These are phyloP conservation scores for Rhizophora apiculata DNA, from an alignment of 345 rosid species.

Conservation along the genomic window DNA sequence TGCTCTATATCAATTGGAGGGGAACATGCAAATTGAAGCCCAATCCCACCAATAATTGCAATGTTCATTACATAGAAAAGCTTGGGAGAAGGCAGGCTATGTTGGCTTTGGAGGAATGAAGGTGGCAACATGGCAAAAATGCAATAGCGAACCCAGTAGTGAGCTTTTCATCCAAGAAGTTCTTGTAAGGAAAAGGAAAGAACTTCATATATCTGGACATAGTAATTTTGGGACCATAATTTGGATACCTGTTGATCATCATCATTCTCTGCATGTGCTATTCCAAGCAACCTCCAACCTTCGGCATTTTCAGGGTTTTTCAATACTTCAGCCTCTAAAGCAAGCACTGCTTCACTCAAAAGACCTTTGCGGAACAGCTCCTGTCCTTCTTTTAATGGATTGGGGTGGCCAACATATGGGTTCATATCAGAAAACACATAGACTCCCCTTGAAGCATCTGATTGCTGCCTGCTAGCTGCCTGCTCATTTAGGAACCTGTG, in stretches of 20 bases:
- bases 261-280: slow-evolving; percentile 97
- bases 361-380: slow-evolving; percentile 97
- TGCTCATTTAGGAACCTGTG: slow-evolving; percentile 71
- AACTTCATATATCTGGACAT: slow-evolving; percentile 1
- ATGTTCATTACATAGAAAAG: neutral
- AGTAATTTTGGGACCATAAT: neutral
- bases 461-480: slow-evolving; percentile 53
- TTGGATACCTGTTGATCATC: slow-evolving; percentile 90
- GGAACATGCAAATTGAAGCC: neutral
- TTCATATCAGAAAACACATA: slow-evolving; percentile 98
- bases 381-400: slow-evolving; percentile 94
- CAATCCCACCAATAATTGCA: neutral
- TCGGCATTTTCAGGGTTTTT: slow-evolving; percentile 96
- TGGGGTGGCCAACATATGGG: slow-evolving; percentile 97
- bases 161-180: neutral
- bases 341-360: slow-evolving; percentile 98
- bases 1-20: too few relatives aligned
- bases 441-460: slow-evolving; percentile 73
- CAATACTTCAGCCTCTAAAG: slow-evolving; percentile 98
- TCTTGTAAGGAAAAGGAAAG: neutral
- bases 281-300: slow-evolving; percentile 99
- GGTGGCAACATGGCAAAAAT: neutral
- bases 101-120: neutral
- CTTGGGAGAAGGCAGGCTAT: neutral
- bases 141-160: neutral